Evolutionary conservation across 2,329 filamentous ascomycete genomes (phyloP), one percentile per base, ranked within the genome.

Genomic region (Colletotrichum endophyticum): DNA sequence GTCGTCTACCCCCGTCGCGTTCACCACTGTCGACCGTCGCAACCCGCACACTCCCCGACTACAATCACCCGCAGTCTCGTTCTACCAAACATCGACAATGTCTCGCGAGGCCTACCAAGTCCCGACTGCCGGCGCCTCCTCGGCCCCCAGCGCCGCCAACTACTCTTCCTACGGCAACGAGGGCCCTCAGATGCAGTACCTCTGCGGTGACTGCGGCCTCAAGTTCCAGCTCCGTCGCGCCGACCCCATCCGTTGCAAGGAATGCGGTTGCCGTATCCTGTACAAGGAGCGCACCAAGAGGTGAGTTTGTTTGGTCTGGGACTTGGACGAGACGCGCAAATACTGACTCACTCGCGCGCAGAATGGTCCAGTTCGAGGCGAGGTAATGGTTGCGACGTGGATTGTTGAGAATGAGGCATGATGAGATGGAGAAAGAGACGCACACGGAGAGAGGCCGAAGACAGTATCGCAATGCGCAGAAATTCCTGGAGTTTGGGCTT

Each of bases 311-410:
- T 75, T 63, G 9, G 11, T 22, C 15, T 27, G 7, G 59, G 13
- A 30, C 7, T 36, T 11, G 19, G 11, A 22, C 44, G 28, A 36
- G n/a, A 36, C 30, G 34, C 25, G 39, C 25, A 19, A n/a, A 66
- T 75, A 76, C 80, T 83, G 72, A 84, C 72, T 27, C 27, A 71
- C 22, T 16, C n/a, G 57, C 44, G 57, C 66, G 72, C 80, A 98
- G 96, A 83, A 98, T 99, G 96, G 96, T 99, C 68, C 97, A 99
- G 87, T 99, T 99, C 83, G 96, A 99, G 89, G 97, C 97, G 68
- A 92, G 96, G 87, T 99, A 77, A 30, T 25, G 30, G 34, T 28
- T 30, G 53, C 25, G 66, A 8, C n/a, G 28, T 22, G 12, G 59
- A 3, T 13, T 13, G 7, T 6, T 0, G 25, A 59, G n/a, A 62